Evolutionary conservation across 805 yeast species (phyloP).

Genomic region (Torulaspora maleeae): DNA sequence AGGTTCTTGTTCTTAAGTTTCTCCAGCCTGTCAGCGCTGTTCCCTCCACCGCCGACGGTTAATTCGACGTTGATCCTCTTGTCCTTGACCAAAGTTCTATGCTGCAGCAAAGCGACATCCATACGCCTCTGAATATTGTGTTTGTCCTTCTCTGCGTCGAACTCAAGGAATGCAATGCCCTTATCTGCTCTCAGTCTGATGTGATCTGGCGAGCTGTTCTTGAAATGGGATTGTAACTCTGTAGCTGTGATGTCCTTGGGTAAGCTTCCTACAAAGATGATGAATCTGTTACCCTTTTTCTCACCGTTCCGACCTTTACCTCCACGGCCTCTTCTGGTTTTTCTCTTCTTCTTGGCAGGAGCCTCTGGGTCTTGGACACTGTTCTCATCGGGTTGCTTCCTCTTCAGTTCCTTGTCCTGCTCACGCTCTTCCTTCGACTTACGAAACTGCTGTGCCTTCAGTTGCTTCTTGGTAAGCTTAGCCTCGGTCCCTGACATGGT

Average conservation of each 20-base stretch:
- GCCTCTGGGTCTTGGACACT: conserved; percentile 30
- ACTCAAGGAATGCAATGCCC: conserved; percentile 91
- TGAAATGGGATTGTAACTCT: conserved; percentile 67
- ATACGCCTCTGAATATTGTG: conserved; percentile 67
- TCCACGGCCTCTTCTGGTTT: conserved; percentile 74
- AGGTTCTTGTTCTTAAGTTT: conserved; percentile 79
- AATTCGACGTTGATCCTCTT: conserved; percentile 91
- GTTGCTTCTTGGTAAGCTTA: conserved; percentile 37
- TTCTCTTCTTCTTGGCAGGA: conserved; percentile 55
- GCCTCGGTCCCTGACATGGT: conserved; percentile 20
- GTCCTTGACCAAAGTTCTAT: conserved; percentile 62
- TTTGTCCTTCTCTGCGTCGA: conserved; percentile 44
- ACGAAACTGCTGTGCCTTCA: conserved; percentile 35
- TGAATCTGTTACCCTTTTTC: conserved; percentile 56
- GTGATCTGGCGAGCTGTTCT: conserved; percentile 64
- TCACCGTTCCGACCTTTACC: conserved; percentile 49
- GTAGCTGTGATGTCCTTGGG: conserved; percentile 66
- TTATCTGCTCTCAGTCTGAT: conserved; percentile 77
- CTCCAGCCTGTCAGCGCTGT: conserved; percentile 57
- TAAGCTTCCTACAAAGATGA: conserved; percentile 85
- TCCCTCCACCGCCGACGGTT: conserved; percentile 98
- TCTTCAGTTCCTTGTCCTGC: conserved; percentile 22
- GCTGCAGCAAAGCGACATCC: conserved; percentile 80
- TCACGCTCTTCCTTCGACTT: conserved; percentile 32
- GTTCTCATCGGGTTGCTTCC: conserved; percentile 28